Conservation (phyloP, 768 basidiomycete genomes). For the Hygrocybe punicea region DNA sequence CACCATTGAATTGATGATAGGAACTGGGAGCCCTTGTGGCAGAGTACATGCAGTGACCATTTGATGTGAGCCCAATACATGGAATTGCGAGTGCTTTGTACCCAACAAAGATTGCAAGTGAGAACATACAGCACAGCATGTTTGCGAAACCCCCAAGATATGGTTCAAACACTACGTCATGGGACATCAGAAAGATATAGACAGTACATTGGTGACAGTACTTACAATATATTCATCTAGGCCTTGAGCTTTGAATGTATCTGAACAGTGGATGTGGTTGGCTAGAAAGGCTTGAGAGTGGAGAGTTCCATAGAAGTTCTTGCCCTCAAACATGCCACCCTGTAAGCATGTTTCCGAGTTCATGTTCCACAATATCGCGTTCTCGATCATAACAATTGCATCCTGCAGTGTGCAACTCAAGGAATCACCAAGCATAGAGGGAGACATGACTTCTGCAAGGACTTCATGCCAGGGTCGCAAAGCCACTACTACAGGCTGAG, state of each 20-base stretch:
- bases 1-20: not conserved
- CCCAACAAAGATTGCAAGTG: too few species aligned
- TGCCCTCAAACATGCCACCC: not conserved
- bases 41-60: not conserved
- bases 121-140: too few species aligned
- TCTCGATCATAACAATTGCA: not conserved
- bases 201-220: too few species aligned
- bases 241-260: not conserved
- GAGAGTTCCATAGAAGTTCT: not conserved
- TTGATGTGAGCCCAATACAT: not conserved
- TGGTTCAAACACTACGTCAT: too few species aligned
- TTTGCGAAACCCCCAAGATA: too few species aligned
- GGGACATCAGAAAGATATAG: too few species aligned
- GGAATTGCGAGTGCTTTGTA: not conserved
- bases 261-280: not conserved
- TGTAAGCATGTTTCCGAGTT: not conserved
- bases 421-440: too few species aligned
- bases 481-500: too few species aligned
- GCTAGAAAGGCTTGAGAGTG: not conserved
- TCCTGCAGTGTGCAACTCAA: not conserved
- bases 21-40: not conserved
- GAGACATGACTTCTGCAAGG: too few species aligned
- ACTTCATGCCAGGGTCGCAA: too few species aligned
- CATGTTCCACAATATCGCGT: not conserved
- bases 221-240: too few species aligned